Evolutionary conservation across 768 basidiomycete genomes (phyloP).

Genomic region (Boletus coccyginus): DNA sequence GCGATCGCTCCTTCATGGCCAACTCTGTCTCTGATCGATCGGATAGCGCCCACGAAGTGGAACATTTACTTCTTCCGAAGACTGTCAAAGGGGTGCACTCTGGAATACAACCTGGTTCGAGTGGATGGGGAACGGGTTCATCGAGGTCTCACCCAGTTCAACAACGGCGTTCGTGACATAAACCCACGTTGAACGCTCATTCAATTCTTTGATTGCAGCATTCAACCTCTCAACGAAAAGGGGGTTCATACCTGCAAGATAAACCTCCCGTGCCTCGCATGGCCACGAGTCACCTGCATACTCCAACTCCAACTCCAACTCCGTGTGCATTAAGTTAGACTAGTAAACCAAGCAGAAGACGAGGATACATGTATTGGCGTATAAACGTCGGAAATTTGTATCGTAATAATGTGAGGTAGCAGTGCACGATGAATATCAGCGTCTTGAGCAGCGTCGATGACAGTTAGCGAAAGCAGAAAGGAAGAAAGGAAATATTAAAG

Average conservation of each 20-base stretch:
- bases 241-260: constrained; percentile 47
- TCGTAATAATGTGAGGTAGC: constrained; percentile 9
- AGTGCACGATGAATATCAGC: constrained; percentile 12
- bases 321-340: constrained; percentile 17
- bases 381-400: constrained; percentile 2
- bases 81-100: constrained; percentile 16
- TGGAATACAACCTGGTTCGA: constrained; percentile 23
- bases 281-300: background rate
- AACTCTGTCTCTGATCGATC: constrained; percentile 55
- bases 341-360: constrained; percentile 10
- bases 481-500: background rate
- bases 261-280: background rate
- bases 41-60: constrained; percentile 71
- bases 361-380: constrained; percentile 23
- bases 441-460: background rate
- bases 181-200: background rate
- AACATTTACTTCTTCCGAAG: constrained; percentile 50
- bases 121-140: constrained; percentile 38
- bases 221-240: constrained; percentile 44
- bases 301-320: background rate
- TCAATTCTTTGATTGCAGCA: constrained; percentile 28
- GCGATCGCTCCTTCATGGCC: constrained; percentile 44
- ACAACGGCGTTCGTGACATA: constrained; percentile 25
- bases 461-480: constrained; percentile 8
- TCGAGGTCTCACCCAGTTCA: constrained; percentile 22